Base-by-base conservation (phyloP, 306 rosid species). In the Acacia crassicarpa region DNA sequence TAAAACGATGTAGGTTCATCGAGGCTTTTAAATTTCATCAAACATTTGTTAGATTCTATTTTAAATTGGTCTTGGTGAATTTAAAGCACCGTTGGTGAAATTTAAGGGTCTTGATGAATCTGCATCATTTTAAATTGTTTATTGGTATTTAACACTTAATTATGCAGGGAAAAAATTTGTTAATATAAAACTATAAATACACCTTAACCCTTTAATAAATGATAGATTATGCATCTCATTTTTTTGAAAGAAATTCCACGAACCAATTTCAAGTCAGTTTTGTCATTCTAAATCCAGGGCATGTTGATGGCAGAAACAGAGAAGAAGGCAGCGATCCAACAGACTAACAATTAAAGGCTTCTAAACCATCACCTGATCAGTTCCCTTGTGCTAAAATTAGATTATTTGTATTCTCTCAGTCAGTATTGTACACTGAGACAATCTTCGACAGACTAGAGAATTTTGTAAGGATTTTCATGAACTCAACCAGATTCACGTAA, bases 401-500 rank as follows among this genome's bases (percentile, higher is more conserved):
- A 13, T 4, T 12, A 49, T 49, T 4, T 16, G 56, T 12, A 12
- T 12, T 46, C 14, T 46, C 14, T 49, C 56, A 3, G 56, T 46
- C 56, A 49, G n/a, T 14, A 14, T 49, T 49, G 20, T 49, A 49
- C 19, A 49, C 6, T 8, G 20, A 0, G 56, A 49, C 56, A 16
- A 49, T 13, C 16, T 49, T 49, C 4, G 56, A 49, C 6, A 49
- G 8, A 16, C 20, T 49, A 14, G 19, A 35, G 44, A 68, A 38
- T 48, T 32, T 78, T 53, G 30, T 23, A 38, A 66, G 74, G 48
- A 77, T 17, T 44, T 9, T 17, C 38, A 69, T 54, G 35, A 79
- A 71, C 48, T 67, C 22, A 22, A 68, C 17, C 16, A 72, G 8
- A 44, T 43, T 44, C 48, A 46, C 12, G 1, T 2, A 46, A 46